Conservation (phyloP, 257 asterid species). For the Nicotiana attenuata region DNA sequence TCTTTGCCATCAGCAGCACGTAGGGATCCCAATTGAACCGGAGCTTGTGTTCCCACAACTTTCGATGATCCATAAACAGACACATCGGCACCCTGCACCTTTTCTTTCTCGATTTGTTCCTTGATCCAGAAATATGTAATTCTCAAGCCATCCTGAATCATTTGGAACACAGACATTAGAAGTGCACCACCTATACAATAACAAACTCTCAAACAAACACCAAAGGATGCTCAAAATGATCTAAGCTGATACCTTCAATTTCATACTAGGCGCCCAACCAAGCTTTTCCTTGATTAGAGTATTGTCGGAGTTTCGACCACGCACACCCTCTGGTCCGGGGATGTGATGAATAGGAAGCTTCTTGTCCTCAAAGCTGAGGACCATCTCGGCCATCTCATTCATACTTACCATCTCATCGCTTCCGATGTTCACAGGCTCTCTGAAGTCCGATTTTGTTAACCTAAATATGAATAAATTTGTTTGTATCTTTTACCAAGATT, state of each 20-base stretch:
- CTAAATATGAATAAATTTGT: slow-evolving; percentile 20
- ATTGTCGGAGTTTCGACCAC: slow-evolving; percentile 94
- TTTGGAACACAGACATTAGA: not conserved
- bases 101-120: slow-evolving; percentile 87
- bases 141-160: slow-evolving; percentile 74
- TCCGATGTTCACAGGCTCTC: slow-evolving; percentile 91
- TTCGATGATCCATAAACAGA: slow-evolving; percentile 42
- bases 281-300: slow-evolving; percentile 83
- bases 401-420: slow-evolving; percentile 96
- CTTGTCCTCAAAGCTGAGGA: slow-evolving; percentile 70
- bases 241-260: slow-evolving; percentile 48
- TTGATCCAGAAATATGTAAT: slow-evolving; percentile 92
- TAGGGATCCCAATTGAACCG: slow-evolving; percentile 44
- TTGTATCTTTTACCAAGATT: not conserved
- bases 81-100: slow-evolving; percentile 33
- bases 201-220: not conserved
- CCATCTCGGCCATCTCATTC: slow-evolving; percentile 95
- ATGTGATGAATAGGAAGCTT: slow-evolving; percentile 74
- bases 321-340: slow-evolving; percentile 94
- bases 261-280: slow-evolving; percentile 94
- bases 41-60: slow-evolving; percentile 53
- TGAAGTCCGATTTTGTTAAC: slow-evolving; percentile 80
- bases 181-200: not conserved
- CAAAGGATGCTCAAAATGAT: not conserved
- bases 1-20: slow-evolving; percentile 53